These are phyloP conservation scores for Cyberlindnera japonica DNA, from an alignment of 805 yeast species.

Conservation along the genomic window DNA sequence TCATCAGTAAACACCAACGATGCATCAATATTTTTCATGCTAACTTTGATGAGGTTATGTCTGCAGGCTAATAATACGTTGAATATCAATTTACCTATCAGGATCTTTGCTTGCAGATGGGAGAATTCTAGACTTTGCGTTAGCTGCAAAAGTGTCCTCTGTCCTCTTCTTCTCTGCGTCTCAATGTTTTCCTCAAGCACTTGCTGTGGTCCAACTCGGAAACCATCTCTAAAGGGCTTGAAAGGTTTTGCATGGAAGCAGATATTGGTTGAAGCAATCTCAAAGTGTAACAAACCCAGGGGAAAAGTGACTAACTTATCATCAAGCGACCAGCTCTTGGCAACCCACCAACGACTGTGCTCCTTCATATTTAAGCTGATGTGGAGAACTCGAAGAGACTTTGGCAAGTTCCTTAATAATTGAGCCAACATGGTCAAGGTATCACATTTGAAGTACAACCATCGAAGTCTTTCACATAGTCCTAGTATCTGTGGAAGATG, in stretches of 20 bases:
- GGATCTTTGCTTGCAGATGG: background rate
- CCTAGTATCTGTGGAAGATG: no score
- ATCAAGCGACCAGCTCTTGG: no score
- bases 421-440: no score
- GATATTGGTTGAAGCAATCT: background rate
- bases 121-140: background rate
- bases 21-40: background rate
- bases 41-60: background rate
- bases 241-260: background rate
- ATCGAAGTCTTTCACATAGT: no score
- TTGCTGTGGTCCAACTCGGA: background rate
- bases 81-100: background rate
- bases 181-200: background rate
- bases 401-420: background rate
- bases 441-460: no score
- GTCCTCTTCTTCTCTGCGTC: background rate
- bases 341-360: no score
- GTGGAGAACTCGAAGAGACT: background rate
- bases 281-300: background rate
- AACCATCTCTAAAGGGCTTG: background rate
- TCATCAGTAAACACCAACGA: background rate
- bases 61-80: background rate
- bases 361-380: background rate
- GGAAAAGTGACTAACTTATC: background rate
- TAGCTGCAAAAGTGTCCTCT: background rate